These are phyloP conservation scores for Kodamaea lidongshanica DNA, from an alignment of 805 yeast genomes.

Conservation along the genomic window DNA sequence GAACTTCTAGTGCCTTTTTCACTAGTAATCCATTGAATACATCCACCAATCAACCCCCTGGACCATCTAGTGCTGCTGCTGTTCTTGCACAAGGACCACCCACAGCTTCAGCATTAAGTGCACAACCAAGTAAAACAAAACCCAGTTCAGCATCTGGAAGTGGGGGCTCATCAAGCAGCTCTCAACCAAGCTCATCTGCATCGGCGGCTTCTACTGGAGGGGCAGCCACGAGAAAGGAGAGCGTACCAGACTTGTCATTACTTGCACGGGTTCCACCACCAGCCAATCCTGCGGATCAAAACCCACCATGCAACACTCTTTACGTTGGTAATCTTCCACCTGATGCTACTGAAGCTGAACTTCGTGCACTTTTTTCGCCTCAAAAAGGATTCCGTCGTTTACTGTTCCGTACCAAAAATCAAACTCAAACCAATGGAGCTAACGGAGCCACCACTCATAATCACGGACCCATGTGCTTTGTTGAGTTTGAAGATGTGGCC, in stretches of 20 bases:
- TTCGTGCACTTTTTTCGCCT: slow-evolving; percentile 77
- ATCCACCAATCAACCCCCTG: slow-evolving; percentile 11
- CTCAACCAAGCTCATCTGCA: slow-evolving; percentile 3
- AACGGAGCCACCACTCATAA: slow-evolving; percentile 32
- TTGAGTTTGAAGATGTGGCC: slow-evolving; percentile 93
- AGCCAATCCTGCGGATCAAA: slow-evolving; percentile 97
- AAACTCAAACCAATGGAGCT: slow-evolving; percentile 18
- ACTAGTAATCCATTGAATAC: slow-evolving; percentile 18
- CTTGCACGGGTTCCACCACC: slow-evolving; percentile 82
- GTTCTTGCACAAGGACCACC: slow-evolving; percentile 6
- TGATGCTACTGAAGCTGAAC: slow-evolving; percentile 90
- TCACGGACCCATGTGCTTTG: slow-evolving; percentile 99
- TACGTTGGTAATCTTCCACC: slow-evolving; percentile 97
- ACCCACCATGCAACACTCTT: slow-evolving; percentile 96
- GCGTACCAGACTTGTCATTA: slow-evolving; percentile 58
- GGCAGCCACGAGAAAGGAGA: slow-evolving; percentile 12
- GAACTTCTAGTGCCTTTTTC: slow-evolving; percentile 51
- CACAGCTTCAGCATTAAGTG: slow-evolving; percentile 8
- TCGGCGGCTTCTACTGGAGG: slow-evolving; percentile 11
- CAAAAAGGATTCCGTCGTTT: slow-evolving; percentile 91
- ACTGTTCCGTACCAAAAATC: slow-evolving; percentile 77
- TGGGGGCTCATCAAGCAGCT: not conserved
- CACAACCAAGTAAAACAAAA: slow-evolving; percentile 7
- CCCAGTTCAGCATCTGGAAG: slow-evolving; percentile 3
- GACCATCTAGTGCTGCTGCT: slow-evolving; percentile 9